Percentiles rank a stretch among this genome's conserved stretches.
phyloP scores from a whole-genome alignment of 768 basidiomycete species.

The Tephrocybe sp. region DNA sequence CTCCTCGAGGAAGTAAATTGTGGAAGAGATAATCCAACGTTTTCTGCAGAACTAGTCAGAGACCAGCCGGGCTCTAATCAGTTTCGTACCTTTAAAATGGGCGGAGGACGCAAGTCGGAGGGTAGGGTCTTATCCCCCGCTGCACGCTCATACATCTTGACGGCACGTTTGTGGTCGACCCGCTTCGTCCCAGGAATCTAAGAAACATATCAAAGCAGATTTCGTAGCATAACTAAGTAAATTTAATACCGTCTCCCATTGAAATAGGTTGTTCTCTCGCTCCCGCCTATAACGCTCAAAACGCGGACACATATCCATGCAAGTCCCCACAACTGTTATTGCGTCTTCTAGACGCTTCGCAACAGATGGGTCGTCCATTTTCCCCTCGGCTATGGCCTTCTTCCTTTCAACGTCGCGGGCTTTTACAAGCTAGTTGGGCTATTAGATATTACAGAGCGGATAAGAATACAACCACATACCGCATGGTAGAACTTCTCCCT shows the following conservation, averaged over 20 bases:
- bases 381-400: slow-evolving; percentile 75
- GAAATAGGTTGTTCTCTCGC: slow-evolving; percentile 82
- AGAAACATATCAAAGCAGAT: slow-evolving; percentile 38
- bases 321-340: slow-evolving; percentile 91
- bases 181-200: slow-evolving; percentile 83
- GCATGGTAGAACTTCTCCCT: slow-evolving; percentile 71
- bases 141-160: slow-evolving; percentile 94
- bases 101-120: slow-evolving; percentile 88
- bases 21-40: slow-evolving; percentile 95
- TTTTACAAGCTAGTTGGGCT: slow-evolving; percentile 59
- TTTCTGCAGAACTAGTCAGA: slow-evolving; percentile 41
- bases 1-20: slow-evolving; percentile 66
- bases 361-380: slow-evolving; percentile 84
- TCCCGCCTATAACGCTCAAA: slow-evolving; percentile 93
- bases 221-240: slow-evolving; percentile 27
- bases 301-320: slow-evolving; percentile 91
- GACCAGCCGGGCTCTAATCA: slow-evolving; percentile 1
- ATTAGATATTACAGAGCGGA: neutral
- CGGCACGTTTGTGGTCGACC: slow-evolving; percentile 84
- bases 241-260: slow-evolving; percentile 77
- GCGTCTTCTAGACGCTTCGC: slow-evolving; percentile 85
- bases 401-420: slow-evolving; percentile 71
- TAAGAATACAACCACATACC: slow-evolving; percentile 39
- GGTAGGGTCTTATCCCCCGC: slow-evolving; percentile 91
- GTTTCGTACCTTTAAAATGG: slow-evolving; percentile 67